Base-by-base conservation (phyloP, 176 grass and related monocot species). In the Microstegium vimineum region DNA sequence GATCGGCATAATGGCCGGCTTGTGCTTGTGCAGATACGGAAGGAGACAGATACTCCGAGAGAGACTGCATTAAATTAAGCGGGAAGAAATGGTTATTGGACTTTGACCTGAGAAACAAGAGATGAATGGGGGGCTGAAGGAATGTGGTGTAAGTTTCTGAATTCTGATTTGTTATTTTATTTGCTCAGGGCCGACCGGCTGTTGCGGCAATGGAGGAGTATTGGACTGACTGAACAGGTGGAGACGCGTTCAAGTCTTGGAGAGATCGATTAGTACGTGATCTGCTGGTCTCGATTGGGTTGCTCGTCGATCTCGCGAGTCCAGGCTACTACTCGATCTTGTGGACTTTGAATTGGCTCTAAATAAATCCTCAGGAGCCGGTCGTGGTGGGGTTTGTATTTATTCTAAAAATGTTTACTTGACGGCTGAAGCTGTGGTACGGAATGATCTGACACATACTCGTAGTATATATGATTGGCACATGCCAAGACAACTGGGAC, bases 221-320 rank as follows among this genome's bases (percentile, higher is more conserved):
- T 16, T 30, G n/a, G 57, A 27, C 10, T 13, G 38, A 43, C 38
- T 76, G 59, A 52, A 62, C 15, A 62, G 35, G 56, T 65, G 14
- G 40, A 52, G 86, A 78, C 41, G 73, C 56, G 69, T 84, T 75
- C 81, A 88, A 61, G 25, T 61, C 52, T 22, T n/a, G 1, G 10
- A 60, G 57, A 3, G 43, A 56, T 8, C n/a, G n/a, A n/a, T n/a
- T 28, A 30, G 5, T 38, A 36, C n/a, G 36, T 25, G 66, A 13
- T 38, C 2, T 45, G 26, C 74, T 25, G 31, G 8, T 65, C 52
- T 27, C 12, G 22, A 14, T 27, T 56, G 33, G 66, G 8, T 14
- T 31, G 51, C 34, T 28, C 57, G 10, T 47, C 18, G 26, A 15
- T 49, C 20, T 66, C 42, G 20, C 2, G 41, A 79, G 77, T 67